Conservation (phyloP, 2,329 filamentous ascomycete genomes). For the Exophiala sp. region DNA sequence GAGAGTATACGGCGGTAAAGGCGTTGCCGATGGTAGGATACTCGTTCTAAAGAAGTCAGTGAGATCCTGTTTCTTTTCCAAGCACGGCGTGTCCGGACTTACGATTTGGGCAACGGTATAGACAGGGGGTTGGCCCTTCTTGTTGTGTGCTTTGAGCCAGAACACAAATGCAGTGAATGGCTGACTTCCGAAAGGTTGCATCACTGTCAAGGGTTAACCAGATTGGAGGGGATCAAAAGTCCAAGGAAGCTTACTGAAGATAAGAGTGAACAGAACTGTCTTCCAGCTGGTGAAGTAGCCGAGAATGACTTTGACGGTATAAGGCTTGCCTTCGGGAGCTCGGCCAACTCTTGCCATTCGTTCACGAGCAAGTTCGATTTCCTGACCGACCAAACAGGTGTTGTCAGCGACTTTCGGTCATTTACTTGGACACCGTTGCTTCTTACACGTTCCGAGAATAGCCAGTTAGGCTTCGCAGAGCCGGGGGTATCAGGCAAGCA, state of each 20-base stretch:
- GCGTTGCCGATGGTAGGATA: constrained; percentile 19
- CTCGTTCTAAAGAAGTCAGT: constrained; percentile 10
- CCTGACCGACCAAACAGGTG: constrained; percentile 2
- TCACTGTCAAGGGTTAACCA: constrained; percentile 2
- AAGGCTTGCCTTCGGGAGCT: constrained; percentile 15
- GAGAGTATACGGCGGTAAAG: constrained; percentile 14
- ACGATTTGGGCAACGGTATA: constrained; percentile 18
- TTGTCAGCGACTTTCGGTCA: background rate
- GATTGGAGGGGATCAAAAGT: background rate
- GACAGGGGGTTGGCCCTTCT: constrained; percentile 15
- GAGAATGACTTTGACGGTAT: constrained; percentile 14
- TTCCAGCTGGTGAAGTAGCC: constrained; percentile 21
- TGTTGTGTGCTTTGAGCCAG: constrained; percentile 22
- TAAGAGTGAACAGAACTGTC: constrained; percentile 17
- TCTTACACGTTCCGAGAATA: constrained; percentile 17
- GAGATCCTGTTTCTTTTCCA: too few relatives aligned
- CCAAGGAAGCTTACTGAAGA: constrained; percentile 14
- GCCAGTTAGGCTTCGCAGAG: constrained; percentile 16
- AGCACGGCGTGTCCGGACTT: background rate
- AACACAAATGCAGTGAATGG: constrained; percentile 17
- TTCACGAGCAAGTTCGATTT: constrained; percentile 14
- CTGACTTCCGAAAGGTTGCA: constrained; percentile 16
- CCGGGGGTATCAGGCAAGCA: constrained; percentile 17
- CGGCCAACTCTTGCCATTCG: constrained; percentile 17
- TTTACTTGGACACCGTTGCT: background rate